Percentiles rank a stretch among this genome's conserved stretches.
Evolutionary conservation across 805 yeast species (phyloP).

Genomic region (Cyberlindnera xylosilytica): DNA sequence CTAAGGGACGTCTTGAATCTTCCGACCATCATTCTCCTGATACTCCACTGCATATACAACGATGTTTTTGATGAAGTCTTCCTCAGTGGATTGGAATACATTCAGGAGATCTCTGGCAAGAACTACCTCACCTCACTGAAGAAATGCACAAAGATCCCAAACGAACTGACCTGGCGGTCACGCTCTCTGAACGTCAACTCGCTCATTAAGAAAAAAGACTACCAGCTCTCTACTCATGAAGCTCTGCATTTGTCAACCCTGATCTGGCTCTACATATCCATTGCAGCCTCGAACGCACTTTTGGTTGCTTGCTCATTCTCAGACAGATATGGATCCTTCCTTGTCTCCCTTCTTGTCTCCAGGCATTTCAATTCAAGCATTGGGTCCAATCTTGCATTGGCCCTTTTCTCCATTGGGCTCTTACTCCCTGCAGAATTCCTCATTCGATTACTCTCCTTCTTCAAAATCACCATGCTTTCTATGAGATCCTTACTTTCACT

Average conservation of each 20-base stretch:
- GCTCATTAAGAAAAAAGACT: neutral
- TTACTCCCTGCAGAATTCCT: slow-evolving; percentile 4
- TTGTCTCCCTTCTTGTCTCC: slow-evolving; percentile 7
- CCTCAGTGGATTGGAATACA: slow-evolving; percentile 12
- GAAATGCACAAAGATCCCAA: neutral
- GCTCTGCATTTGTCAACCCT: neutral
- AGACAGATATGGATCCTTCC: neutral
- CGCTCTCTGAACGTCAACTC: neutral
- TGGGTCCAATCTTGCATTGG: slow-evolving; percentile 13
- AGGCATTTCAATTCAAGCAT: slow-evolving; percentile 9
- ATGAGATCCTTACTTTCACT: slow-evolving; percentile 11
- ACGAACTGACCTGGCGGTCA: neutral
- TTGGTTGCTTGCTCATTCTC: neutral
- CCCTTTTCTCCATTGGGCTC: slow-evolving; percentile 11
- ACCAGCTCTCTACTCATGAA: neutral
- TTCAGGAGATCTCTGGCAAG: slow-evolving; percentile 8
- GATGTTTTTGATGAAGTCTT: slow-evolving; percentile 14
- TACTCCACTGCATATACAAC: slow-evolving; percentile 5
- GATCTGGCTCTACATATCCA: neutral
- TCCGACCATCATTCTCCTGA: slow-evolving; percentile 1
- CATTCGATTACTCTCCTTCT: slow-evolving; percentile 7
- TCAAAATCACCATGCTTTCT: slow-evolving; percentile 9
- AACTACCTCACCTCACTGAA: neutral
- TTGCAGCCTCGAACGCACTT: neutral
- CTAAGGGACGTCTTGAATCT: neutral